These are phyloP conservation scores for Annulohypoxylon truncatum DNA, from an alignment of 2,329 filamentous ascomycete species.

Conservation along the genomic window DNA sequence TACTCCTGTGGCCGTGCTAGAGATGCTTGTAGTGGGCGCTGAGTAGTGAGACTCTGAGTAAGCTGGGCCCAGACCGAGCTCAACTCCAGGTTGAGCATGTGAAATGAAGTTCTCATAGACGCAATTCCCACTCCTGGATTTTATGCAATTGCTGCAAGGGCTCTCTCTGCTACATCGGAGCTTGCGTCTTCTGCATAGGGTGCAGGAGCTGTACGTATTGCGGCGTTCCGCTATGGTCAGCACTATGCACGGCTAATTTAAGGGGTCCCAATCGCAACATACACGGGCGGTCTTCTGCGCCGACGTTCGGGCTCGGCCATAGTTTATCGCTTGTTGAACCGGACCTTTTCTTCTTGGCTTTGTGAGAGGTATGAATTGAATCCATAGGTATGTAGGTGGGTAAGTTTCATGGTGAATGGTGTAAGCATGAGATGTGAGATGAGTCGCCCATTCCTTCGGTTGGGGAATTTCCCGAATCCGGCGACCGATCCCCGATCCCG, in stretches of 20 bases:
- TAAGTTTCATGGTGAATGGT: conserved; percentile 7
- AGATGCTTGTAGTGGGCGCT: not conserved
- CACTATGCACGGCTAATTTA: conserved; percentile 5
- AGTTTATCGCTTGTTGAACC: not conserved
- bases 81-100: conserved; percentile 24
- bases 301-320: conserved; percentile 44
- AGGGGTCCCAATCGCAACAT: conserved; percentile 41
- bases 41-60: conserved; percentile 9
- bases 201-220: conserved; percentile 55
- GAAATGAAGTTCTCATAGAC: conserved; percentile 52
- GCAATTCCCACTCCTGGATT: conserved; percentile 64
- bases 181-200: conserved; percentile 67
- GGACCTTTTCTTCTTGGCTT: not conserved
- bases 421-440: not conserved
- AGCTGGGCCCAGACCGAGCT: not conserved
- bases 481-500: conserved; percentile 28
- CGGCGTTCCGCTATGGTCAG: conserved; percentile 17
- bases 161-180: conserved; percentile 67
- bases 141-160: conserved; percentile 69
- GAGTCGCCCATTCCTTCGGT: not conserved
- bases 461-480: conserved; percentile 37
- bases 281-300: conserved; percentile 59
- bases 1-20: not conserved
- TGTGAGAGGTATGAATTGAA: not conserved
- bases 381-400: conserved; percentile 4